Base-by-base conservation (phyloP, 2,329 filamentous ascomycete genomes). In the Seiridium cupressi region DNA sequence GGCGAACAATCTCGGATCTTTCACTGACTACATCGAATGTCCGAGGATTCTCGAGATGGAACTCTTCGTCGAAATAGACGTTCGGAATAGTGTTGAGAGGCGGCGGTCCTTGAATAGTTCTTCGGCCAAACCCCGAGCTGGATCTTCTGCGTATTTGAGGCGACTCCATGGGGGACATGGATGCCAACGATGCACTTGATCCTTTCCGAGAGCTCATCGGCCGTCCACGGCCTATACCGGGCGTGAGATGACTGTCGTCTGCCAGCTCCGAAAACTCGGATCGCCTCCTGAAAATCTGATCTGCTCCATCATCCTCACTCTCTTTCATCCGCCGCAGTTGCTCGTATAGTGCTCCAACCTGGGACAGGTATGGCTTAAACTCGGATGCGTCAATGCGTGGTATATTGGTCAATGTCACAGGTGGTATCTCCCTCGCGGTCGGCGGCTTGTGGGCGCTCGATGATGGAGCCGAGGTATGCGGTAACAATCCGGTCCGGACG, bases 21-120 rank as follows among this genome's bases (percentile, higher is more conserved):
- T 99, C 95, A 70, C 93, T 98, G 11, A 99, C 93, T 34, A 98
- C 88, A 72, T 99, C 95, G 72, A 99, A 99, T 0, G 91, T 98
- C 55, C 95, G 87, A 0, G 95, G 95, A 64, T 99, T 98, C 71
- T 99, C 95, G 6, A 99, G 84, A 68, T 92, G 94, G 67, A 99
- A 99, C 67, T 93, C 89, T 40, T 96, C 91, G 58, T 98, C 95
- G 67, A 97, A 97, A 72, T 98, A 99, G 9, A 99, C 91, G 54
- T 80, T 85, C 0, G 95, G 95, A 48, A 99, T 97, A 0, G 93
- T 98, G 4, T 93, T 95, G 35, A 99, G 74, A 0, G 93, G 95
- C 1, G 95, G 92, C 1, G 91, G 87, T 0, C 90, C 90, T 62
- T 93, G 90, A 0, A 83, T 76, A 46, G 82, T 82, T 65, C 88